Base-by-base conservation (phyloP, 352 stramenopile species). In the Phytopythium litorale region DNA sequence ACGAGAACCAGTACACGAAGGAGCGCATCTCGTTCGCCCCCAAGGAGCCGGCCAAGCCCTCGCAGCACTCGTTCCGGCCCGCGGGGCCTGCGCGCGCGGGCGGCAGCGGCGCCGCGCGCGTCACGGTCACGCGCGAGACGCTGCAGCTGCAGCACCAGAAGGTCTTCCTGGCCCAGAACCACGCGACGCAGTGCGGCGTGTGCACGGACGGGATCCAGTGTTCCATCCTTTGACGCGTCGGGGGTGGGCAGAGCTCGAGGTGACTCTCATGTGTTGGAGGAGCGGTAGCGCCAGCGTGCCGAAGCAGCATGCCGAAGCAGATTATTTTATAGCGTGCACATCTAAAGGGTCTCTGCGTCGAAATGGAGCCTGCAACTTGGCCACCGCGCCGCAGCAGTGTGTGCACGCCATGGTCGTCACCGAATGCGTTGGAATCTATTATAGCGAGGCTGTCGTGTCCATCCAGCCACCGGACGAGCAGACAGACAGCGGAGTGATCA, bases 1-100 rank as follows among this genome's bases (percentile, higher is more conserved):
- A 96, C 60, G 84, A 96, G 70, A 94, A 96, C 71, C 84, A 94
- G 66, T 96, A 96, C 72, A 96, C 87, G 0, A 87, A 89, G 43
- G 84, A 96, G 58, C 83, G 87, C n/a, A 91, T 96, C 54, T 85
- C 84, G 35, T 96, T 96, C 58, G 83, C 81, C 9, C 87, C 84
- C 3, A 93, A 94, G 71, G 83, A 94, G 52, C 75, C 87, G 0
- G 84, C 87, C 46, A 96, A 94, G 64, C 87, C 87, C 12, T 96
- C 87, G 52, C 87, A 96, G 64, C 81, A 96, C 63, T 91, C 83
- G 62, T 96, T 94, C 38, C 79, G 84, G 19, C 40, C 63, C 21
- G 62, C 72, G 0, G 51, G 45, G 12, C 49, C 49, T n/a, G 57
- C 70, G 6, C 49, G 74, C 58, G 52, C 35, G 48, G 65, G 43